Base-by-base conservation (phyloP, 495 filamentous ascomycete genomes). In the Talaromyces proteolyticus region DNA sequence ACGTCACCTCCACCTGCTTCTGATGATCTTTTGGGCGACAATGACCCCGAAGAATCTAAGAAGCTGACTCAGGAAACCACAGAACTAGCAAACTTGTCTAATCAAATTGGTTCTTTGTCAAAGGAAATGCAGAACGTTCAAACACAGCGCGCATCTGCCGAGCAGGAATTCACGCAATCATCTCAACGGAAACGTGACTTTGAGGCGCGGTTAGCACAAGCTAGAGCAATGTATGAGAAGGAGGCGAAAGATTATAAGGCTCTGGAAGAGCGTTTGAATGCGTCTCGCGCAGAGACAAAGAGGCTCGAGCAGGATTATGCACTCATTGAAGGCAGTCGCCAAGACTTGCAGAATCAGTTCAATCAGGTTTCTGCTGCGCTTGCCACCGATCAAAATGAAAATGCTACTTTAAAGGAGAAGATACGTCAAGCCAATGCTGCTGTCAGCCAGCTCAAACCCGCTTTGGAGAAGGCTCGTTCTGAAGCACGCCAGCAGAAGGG, bases 61-160 rank as follows among this genome's bases (percentile, higher is more conserved):
- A 92, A 86, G 59, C 68, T 97, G 42, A 91, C 83, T 0, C 83
- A 81, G 51, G 93, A 98, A 64, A 93, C 90, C 4, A 84, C 86
- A 1, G 93, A 98, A 59, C 75, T 97, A n/a, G 93, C 91, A 23
- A 98, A 98, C 59, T 68, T 98, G 48, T 96, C 91, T 5, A 97
- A 95, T 63, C 92, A 97, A 64, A 87, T 98, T 50, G 84, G 89
- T 5, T 88, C 84, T 6, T 67, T 98, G 49, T 82, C 90, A 2
- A 93, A 87, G 64, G 90, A 98, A 72, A 95, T 95, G 79, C 87
- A 93, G 63, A 89, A 89, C 51, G 84, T 95, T 4, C 91, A 94
- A 59, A 79, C 72, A 34, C 91, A 95, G 66, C 82, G 88, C 38
- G 75, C 70, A 2, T 80, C 82, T 5, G 85, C 86, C 2, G 89